phyloP scores from a whole-genome alignment of 2,329 filamentous ascomycete species.

The Dothidotthia symphoricarpi region DNA sequence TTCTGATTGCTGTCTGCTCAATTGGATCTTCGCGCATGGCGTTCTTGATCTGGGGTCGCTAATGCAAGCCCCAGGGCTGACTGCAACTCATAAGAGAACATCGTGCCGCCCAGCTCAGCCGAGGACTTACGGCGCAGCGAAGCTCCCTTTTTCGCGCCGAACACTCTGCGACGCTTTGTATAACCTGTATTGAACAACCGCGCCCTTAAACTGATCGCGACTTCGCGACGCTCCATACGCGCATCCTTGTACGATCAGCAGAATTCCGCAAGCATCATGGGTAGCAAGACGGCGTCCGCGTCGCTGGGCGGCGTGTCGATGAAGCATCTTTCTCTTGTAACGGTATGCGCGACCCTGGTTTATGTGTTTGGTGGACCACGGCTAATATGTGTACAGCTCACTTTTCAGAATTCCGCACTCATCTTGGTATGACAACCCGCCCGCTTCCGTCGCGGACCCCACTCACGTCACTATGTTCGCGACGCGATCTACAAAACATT shows the following conservation, averaged over 20 bases:
- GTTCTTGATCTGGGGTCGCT: no score
- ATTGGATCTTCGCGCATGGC: no score
- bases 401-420: slow-evolving; percentile 75
- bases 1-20: no score
- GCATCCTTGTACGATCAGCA: no score
- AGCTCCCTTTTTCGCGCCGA: no score
- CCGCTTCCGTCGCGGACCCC: slow-evolving; percentile 1
- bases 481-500: background rate
- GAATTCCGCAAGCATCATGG: slow-evolving; percentile 3
- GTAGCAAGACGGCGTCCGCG: slow-evolving; percentile 10
- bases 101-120: no score
- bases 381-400: slow-evolving; percentile 57
- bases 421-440: slow-evolving; percentile 60
- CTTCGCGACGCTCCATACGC: background rate
- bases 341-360: slow-evolving; percentile 47
- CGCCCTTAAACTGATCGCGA: background rate
- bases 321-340: slow-evolving; percentile 67
- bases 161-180: background rate
- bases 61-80: no score
- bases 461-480: slow-evolving; percentile 5
- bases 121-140: no score
- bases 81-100: no score
- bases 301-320: slow-evolving; percentile 57
- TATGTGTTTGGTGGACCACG: background rate
- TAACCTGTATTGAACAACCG: background rate